Conservation (phyloP, 805 yeast species). For the Yamadazyma philogaea region DNA sequence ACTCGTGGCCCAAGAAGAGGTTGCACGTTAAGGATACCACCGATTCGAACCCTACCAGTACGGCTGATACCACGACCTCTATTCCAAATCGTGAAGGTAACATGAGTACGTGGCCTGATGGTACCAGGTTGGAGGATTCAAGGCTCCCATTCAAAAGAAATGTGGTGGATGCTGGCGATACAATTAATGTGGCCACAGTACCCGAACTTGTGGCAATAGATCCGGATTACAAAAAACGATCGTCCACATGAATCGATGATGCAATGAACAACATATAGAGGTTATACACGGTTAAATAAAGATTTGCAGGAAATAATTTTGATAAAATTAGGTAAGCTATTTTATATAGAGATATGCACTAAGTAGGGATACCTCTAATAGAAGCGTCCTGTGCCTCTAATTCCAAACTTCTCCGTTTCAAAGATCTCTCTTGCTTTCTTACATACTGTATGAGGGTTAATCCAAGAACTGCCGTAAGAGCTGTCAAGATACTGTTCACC, state of each 20-base stretch:
- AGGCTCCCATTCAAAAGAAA: conserved; percentile 2
- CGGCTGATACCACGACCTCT: neutral
- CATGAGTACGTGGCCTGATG: too few relatives aligned
- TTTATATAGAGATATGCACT: too few relatives aligned
- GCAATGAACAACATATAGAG: too few relatives aligned
- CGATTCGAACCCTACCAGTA: neutral
- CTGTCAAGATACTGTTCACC: conserved; percentile 56
- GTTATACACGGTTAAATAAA: too few relatives aligned
- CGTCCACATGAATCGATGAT: too few relatives aligned
- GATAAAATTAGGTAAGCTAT: too few relatives aligned
- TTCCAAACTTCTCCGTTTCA: conserved; percentile 53
- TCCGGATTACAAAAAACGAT: conserved; percentile 3
- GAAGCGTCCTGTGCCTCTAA: conserved; percentile 63
- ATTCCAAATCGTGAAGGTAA: too few relatives aligned
- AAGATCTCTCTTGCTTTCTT: conserved; percentile 33
- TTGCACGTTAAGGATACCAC: neutral
- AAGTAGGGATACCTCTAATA: conserved; percentile 42
- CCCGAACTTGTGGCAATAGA: conserved; percentile 17
- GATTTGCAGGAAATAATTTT: too few relatives aligned
- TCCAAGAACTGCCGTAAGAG: conserved; percentile 54
- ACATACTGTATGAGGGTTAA: conserved; percentile 42
- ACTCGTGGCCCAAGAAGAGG: neutral
- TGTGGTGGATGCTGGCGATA: conserved; percentile 1
- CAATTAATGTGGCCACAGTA: conserved; percentile 6
- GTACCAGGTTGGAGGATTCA: neutral